phyloP scores from a whole-genome alignment of 2,329 filamentous ascomycete genomes.

The Arthroderma sp. region DNA sequence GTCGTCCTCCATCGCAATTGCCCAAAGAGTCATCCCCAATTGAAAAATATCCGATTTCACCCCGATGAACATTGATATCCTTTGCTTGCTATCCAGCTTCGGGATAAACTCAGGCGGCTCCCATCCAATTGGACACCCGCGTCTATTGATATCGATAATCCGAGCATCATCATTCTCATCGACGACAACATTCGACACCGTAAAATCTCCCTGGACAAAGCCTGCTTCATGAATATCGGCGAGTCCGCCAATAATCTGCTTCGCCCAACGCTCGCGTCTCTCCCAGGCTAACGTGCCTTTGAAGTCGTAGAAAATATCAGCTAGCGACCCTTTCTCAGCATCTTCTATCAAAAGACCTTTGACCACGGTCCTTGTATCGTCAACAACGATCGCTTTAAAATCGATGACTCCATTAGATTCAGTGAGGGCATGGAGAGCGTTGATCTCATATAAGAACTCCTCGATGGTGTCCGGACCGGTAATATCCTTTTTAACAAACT shows the following conservation, averaged over 20 bases:
- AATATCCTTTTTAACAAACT: slow-evolving; percentile 94
- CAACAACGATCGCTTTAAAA: slow-evolving; percentile 77
- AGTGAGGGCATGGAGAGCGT: slow-evolving; percentile 69
- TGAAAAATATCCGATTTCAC: slow-evolving; percentile 96
- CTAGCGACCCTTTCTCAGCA: slow-evolving; percentile 72
- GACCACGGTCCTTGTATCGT: slow-evolving; percentile 58
- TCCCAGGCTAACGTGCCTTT: slow-evolving; percentile 52
- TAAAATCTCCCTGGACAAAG: slow-evolving; percentile 96
- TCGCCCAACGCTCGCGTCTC: slow-evolving; percentile 72
- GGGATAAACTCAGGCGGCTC: slow-evolving; percentile 83
- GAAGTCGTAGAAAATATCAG: slow-evolving; percentile 79
- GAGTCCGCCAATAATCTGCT: slow-evolving; percentile 77
- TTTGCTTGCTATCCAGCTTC: slow-evolving; percentile 75
- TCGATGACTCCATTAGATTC: slow-evolving; percentile 66
- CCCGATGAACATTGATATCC: slow-evolving; percentile 93
- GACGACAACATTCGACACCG: slow-evolving; percentile 91
- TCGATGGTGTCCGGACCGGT: slow-evolving; percentile 90
- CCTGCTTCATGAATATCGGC: slow-evolving; percentile 90
- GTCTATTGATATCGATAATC: slow-evolving; percentile 95
- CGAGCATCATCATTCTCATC: slow-evolving; percentile 73
- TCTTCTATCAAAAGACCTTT: slow-evolving; percentile 85
- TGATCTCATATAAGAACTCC: slow-evolving; percentile 95
- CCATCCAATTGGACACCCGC: slow-evolving; percentile 96
- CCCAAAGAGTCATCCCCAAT: slow-evolving; percentile 94
- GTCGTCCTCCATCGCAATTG: slow-evolving; percentile 71